Conservation (phyloP, 352 stramenopile species). For the Phytopythium boreale region DNA sequence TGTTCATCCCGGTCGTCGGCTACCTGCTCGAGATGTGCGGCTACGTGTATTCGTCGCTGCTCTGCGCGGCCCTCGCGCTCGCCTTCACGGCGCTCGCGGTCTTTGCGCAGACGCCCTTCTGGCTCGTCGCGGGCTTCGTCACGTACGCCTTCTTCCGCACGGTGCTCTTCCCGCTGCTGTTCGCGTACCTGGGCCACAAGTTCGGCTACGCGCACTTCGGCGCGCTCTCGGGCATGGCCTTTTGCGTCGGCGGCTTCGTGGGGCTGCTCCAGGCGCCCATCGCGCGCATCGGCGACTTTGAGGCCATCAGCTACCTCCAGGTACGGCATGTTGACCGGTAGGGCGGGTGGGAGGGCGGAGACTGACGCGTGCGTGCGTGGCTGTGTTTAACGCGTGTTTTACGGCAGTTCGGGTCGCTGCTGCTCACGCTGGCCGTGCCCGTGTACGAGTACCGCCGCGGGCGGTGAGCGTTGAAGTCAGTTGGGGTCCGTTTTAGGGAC, state of each 20-base stretch:
- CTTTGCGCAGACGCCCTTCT: slow-evolving; percentile 27
- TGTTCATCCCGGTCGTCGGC: slow-evolving; percentile 75
- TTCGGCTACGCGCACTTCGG: slow-evolving; percentile 88
- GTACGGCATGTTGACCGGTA: slow-evolving; percentile 17
- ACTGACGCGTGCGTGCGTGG: neutral
- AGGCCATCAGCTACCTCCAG: slow-evolving; percentile 43
- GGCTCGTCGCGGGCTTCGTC: slow-evolving; percentile 58
- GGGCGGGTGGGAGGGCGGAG: neutral
- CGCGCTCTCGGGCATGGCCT: slow-evolving; percentile 71
- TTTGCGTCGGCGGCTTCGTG: slow-evolving; percentile 61
- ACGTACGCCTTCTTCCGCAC: slow-evolving; percentile 80
- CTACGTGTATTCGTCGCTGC: slow-evolving; percentile 50
- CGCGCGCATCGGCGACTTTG: slow-evolving; percentile 43
- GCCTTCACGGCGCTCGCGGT: slow-evolving; percentile 42
- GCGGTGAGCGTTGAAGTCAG: slow-evolving; percentile 6
- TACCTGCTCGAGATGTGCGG: slow-evolving; percentile 69
- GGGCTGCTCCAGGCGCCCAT: slow-evolving; percentile 67
- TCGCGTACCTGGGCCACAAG: slow-evolving; percentile 71
- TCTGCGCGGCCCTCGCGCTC: slow-evolving; percentile 39
- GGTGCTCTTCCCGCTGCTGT: slow-evolving; percentile 82
- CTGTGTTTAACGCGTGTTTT: neutral
- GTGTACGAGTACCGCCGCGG: slow-evolving; percentile 43
- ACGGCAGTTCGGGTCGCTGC: slow-evolving; percentile 39
- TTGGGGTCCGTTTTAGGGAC: too few relatives aligned
- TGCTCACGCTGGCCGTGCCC: slow-evolving; percentile 44